A percentile compares a stretch with the other conserved stretches of the same genome.
These are phyloP conservation scores for Coniferiporia weirii DNA, from an alignment of 1,284 basidiomycete genomes.

Conservation along the genomic window DNA sequence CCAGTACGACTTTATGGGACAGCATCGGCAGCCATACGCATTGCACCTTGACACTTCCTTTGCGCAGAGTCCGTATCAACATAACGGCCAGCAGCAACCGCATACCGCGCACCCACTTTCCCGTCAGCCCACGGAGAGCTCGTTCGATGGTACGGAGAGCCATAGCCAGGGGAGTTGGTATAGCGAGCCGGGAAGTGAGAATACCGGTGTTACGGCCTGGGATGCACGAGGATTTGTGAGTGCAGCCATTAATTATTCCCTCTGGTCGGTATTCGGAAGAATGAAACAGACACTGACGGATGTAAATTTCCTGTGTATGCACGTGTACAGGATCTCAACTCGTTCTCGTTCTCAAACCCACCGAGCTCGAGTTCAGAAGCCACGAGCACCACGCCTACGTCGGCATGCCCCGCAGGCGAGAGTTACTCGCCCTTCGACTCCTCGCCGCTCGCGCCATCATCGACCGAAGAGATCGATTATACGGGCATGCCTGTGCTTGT, in stretches of 20 bases:
- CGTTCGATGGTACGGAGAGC: neutral
- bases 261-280: constrained; percentile 1
- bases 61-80: neutral
- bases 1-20: neutral
- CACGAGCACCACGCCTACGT: neutral
- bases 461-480: neutral
- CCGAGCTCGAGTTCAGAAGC: neutral
- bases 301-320: neutral
- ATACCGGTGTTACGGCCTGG: neutral
- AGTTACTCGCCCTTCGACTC: constrained; percentile 1
- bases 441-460: neutral
- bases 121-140: neutral
- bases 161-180: neutral
- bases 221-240: constrained; percentile 21
- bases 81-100: neutral
- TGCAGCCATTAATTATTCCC: constrained; percentile 11
- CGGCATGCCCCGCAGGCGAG: neutral
- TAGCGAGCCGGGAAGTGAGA: neutral
- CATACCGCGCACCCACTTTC: neutral
- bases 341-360: constrained; percentile 41
- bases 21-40: neutral
- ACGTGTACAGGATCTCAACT: constrained; percentile 33
- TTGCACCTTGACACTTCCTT: neutral
- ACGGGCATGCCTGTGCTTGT: constrained; percentile 4
- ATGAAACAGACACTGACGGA: neutral